Evolutionary conservation across 805 yeast genomes (phyloP).

Genomic region (Saccharomyces mikatae): DNA sequence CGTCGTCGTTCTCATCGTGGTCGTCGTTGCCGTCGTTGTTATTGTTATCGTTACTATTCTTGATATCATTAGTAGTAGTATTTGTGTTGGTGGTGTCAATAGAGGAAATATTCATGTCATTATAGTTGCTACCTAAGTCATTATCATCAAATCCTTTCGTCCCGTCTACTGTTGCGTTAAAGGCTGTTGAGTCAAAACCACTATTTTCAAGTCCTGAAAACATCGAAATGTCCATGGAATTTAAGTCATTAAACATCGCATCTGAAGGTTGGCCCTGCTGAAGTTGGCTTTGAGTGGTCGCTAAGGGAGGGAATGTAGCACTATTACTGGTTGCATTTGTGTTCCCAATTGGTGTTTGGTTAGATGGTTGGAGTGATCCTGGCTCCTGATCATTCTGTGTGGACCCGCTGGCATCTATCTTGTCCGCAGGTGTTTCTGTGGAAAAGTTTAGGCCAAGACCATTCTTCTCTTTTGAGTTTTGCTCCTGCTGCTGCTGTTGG

Average conservation of each 20-base stretch:
- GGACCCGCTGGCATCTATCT: neutral
- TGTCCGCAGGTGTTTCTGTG: neutral
- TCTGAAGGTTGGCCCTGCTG: conserved; percentile 16
- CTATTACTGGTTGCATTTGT: conserved; percentile 1
- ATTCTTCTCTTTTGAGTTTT: neutral
- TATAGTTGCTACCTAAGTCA: neutral
- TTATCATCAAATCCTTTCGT: conserved; percentile 8
- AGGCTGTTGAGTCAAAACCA: conserved; percentile 21
- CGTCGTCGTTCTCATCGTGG: conserved; percentile 1
- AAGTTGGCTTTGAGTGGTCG: conserved; percentile 10
- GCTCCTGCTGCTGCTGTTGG: conserved; percentile 5
- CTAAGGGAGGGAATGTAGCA: conserved; percentile 2
- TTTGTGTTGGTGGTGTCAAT: conserved; percentile 12
- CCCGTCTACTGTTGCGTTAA: conserved; percentile 4
- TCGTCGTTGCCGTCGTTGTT: conserved; percentile 1
- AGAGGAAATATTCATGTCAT: neutral
- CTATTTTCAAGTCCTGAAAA: conserved; percentile 28
- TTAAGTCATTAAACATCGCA: conserved; percentile 15
- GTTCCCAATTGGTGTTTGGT: conserved; percentile 3
- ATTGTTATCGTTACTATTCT: conserved; percentile 4
- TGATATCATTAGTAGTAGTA: conserved; percentile 1
- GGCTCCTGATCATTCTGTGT: neutral
- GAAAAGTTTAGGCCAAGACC: conserved; percentile 5
- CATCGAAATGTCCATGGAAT: conserved; percentile 26
- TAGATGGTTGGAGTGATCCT: neutral